phyloP scores from a whole-genome alignment of 2,329 filamentous ascomycete species.

The Alternaria consortialis region DNA sequence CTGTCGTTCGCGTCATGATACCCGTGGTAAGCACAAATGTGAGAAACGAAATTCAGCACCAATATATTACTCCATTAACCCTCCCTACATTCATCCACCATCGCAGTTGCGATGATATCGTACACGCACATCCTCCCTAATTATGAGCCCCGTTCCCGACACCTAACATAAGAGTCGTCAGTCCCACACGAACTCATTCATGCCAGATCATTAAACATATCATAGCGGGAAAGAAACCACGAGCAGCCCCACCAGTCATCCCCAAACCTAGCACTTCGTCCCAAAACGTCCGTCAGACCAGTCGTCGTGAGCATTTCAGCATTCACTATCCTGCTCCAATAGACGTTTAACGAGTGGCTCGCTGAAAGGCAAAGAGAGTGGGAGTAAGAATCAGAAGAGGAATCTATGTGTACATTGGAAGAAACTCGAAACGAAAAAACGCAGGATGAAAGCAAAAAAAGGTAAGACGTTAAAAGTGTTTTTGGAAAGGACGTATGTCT shows the following conservation, averaged over 20 bases:
- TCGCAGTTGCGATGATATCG: background rate
- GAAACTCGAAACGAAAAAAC: constrained; percentile 4
- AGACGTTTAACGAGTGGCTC: constrained; percentile 11
- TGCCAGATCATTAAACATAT: constrained; percentile 3
- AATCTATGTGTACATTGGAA: constrained; percentile 14
- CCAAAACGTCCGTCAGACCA: constrained; percentile 12
- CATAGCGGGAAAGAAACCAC: background rate
- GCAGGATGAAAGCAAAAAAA: background rate
- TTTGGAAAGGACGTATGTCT: background rate
- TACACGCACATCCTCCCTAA: background rate
- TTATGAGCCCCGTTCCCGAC: background rate
- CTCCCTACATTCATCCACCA: background rate
- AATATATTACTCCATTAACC: constrained; percentile 1
- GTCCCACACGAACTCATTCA: background rate
- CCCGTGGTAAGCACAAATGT: background rate
- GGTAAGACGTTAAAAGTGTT: background rate
- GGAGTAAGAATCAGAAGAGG: constrained; percentile 7
- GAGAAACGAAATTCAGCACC: background rate
- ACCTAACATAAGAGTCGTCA: background rate
- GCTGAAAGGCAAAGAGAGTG: constrained; percentile 12
- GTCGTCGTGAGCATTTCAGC: constrained; percentile 36
- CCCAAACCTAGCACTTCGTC: constrained; percentile 4
- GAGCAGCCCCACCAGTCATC: background rate
- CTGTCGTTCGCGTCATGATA: too few species aligned
- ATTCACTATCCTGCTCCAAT: constrained; percentile 13